A percentile compares a stretch with the other conserved stretches of the same genome.
Conservation (phyloP, 129 eudicot genomes). For the Helianthus tuberosus region DNA sequence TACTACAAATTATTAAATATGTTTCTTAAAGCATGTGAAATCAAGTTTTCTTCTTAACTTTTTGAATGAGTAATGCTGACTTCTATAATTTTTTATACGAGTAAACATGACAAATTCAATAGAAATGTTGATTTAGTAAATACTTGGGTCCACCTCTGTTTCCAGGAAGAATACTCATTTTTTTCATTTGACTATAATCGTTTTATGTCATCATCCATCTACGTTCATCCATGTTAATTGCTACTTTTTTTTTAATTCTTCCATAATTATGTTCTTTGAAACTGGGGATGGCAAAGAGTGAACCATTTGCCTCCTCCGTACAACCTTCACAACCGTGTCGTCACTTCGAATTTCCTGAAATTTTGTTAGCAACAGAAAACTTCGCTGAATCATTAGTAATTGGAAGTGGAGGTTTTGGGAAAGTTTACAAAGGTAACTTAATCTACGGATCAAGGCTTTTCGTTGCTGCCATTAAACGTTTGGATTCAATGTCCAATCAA, state of each 20-base stretch:
- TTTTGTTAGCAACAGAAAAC: slow-evolving; percentile 16
- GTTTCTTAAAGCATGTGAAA: no score
- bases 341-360: slow-evolving; percentile 13
- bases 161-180: not conserved
- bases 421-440: slow-evolving; percentile 20
- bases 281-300: not conserved
- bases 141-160: slow-evolving; percentile 4
- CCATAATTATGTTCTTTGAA: not conserved
- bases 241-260: not conserved
- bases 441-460: not conserved
- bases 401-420: slow-evolving; percentile 27
- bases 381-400: slow-evolving; percentile 21
- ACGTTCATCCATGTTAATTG: not conserved
- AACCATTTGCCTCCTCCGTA: slow-evolving; percentile 5
- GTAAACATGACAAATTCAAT: not conserved
- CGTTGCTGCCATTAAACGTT: slow-evolving; percentile 13
- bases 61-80: no score
- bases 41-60: no score
- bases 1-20: no score
- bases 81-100: no score
- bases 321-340: slow-evolving; percentile 1
- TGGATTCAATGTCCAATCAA: slow-evolving; percentile 28
- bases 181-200: not conserved
- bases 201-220: not conserved
- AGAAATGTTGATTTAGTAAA: slow-evolving; percentile 1